Conservation (phyloP, 371 early-diverging fungal species). For the Scutellospora calospora region DNA sequence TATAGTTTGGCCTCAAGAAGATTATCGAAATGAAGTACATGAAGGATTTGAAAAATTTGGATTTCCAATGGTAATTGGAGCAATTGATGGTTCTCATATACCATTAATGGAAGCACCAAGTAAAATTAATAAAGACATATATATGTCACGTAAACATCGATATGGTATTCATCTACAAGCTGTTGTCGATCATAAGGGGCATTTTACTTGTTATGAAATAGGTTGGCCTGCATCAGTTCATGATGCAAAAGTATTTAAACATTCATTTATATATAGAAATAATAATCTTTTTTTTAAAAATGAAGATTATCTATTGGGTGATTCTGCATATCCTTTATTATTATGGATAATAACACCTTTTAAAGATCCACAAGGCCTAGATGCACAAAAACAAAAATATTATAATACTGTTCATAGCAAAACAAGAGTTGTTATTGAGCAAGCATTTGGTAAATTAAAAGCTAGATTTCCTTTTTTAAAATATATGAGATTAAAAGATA, state of each 20-base stretch:
- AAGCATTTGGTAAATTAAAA: too few relatives aligned
- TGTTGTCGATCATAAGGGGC: not conserved
- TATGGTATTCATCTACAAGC: not conserved
- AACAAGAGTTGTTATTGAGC: too few relatives aligned
- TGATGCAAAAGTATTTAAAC: not conserved
- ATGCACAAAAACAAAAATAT: not conserved
- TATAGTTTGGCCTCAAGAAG: not conserved
- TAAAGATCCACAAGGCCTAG: not conserved
- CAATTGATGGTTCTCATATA: conserved; percentile 2
- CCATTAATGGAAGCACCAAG: not conserved
- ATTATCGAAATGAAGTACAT: not conserved
- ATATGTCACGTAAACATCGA: too few relatives aligned
- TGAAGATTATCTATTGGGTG: not conserved
- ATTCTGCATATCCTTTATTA: not conserved
- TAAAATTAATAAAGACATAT: not conserved
- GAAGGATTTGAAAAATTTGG: not conserved
- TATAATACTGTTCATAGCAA: not conserved
- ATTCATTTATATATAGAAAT: not conserved
- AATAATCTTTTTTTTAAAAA: not conserved
- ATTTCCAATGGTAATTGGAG: not conserved
- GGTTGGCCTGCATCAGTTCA: not conserved
- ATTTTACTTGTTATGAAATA: not conserved
- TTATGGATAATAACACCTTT: not conserved
- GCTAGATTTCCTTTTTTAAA: too few relatives aligned
- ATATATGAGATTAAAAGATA: not conserved